Conservation (phyloP, 2,329 filamentous ascomycete genomes). For the Aureobasidium sp. region DNA sequence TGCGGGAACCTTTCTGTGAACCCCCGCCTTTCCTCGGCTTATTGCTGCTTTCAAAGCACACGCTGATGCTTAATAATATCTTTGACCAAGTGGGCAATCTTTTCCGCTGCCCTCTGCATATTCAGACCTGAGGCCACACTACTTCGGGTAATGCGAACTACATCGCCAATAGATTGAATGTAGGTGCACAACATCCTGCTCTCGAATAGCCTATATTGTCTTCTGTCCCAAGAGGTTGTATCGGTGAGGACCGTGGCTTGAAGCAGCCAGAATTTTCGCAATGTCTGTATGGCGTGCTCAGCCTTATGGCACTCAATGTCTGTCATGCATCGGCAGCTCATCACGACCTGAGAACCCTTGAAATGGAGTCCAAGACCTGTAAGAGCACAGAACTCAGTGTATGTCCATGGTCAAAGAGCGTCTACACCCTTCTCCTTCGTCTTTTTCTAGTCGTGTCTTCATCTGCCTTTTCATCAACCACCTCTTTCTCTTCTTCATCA, state of each 20-base stretch:
- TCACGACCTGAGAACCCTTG: background rate
- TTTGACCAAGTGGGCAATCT: background rate
- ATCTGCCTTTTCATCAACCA: background rate
- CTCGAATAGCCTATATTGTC: background rate
- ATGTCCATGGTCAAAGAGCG: background rate
- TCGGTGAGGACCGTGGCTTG: background rate
- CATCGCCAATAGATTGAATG: background rate
- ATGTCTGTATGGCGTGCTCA: slow-evolving; percentile 9
- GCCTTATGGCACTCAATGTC: background rate
- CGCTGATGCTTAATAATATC: slow-evolving; percentile 6
- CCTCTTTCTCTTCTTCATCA: background rate
- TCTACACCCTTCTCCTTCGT: background rate
- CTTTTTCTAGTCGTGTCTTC: background rate
- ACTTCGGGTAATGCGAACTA: background rate
- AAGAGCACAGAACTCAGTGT: background rate
- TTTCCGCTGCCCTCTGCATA: background rate
- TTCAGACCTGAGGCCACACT: background rate
- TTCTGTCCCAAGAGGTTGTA: background rate
- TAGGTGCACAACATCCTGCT: background rate
- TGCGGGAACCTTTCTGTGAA: background rate
- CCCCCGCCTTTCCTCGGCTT: slow-evolving; percentile 5
- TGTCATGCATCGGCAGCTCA: background rate
- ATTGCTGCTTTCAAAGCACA: background rate
- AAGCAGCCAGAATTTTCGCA: background rate
- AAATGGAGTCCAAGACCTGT: background rate